Base-by-base conservation (phyloP, 371 early-diverging fungal species). In the Mortierella polycephala region DNA sequence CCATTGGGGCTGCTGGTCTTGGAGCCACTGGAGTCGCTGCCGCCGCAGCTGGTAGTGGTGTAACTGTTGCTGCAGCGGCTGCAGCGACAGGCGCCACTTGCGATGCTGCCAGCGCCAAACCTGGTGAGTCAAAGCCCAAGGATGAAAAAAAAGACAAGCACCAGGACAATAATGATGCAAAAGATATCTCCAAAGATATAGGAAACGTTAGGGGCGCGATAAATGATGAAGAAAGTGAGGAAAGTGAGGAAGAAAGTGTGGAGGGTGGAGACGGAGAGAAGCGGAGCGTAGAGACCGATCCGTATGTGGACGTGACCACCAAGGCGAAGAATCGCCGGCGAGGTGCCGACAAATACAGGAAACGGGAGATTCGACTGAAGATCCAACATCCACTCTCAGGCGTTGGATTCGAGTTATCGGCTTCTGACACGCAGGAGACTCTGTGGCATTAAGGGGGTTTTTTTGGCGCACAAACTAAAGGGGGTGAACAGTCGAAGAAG, bases 1-100 rank as follows among this genome's bases (percentile, higher is more conserved):
- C 69, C 16, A 21, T 74, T 11, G 74, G 74, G 10, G 69, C 64
- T 3, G 60, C 39, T n/a, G 68, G 63, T 13, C 60, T 64, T 11
- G 50, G 51, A 0, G 20, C 21, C 2, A 11, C 45, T 13, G 62
- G 62, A 5, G 16, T 14, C 5, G 50, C 20, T 2, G 4, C 23
- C 7, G 51, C 62, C 8, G 9, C 37, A 30, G 44, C 50, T 7
- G 40, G 14, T 1, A 46, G 57, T 0, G 69, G 69, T 18, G 69
- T 13, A 2, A 37, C 52, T 20, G 40, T 42, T 14, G 51, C 18
- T 18, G 47, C 10, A 12, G n/a, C 47, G 12, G 11, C 47, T 23
- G 55, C 55, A 9, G 14, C 40, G 21, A 37, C 8, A 30, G 16
- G 9, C 37, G 55, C 14, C 21, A 30, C 18, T 8, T 18, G 1